Conservation (phyloP, 208 protist genomes). For the Trypanosomatidae sp. region DNA sequence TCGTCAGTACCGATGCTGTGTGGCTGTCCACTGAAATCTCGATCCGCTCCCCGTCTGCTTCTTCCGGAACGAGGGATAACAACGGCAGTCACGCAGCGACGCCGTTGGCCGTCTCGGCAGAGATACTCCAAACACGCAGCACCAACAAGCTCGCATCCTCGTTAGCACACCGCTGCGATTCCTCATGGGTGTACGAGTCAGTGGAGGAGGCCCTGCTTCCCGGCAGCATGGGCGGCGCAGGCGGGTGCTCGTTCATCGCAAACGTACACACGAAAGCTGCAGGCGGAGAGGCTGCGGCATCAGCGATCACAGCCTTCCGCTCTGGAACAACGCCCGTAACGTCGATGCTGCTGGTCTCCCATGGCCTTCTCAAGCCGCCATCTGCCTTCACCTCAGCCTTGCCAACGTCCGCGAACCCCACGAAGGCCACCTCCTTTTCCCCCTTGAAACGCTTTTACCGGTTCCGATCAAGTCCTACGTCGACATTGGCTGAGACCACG, state of each 20-base stretch:
- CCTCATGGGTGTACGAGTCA: slow-evolving; percentile 6
- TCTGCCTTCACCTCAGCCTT: slow-evolving; percentile 23
- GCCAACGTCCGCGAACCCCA: slow-evolving; percentile 3
- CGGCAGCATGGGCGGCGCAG: slow-evolving; percentile 22
- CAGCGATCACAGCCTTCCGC: not conserved
- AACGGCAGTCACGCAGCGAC: slow-evolving; percentile 5
- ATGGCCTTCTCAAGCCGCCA: slow-evolving; percentile 23
- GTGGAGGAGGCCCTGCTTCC: slow-evolving; percentile 35
- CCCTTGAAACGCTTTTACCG: slow-evolving; percentile 19
- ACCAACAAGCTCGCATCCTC: not conserved
- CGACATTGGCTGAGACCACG: not conserved
- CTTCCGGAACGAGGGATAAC: not conserved
- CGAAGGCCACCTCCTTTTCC: slow-evolving; percentile 5
- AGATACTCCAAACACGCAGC: not conserved
- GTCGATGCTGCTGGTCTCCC: slow-evolving; percentile 22
- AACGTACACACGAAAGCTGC: not conserved
- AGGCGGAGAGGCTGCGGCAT: not conserved
- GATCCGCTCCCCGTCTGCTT: not conserved
- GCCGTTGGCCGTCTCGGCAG: slow-evolving; percentile 11
- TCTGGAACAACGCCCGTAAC: not conserved
- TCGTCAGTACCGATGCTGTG: slow-evolving; percentile 9
- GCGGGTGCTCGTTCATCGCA: slow-evolving; percentile 9
- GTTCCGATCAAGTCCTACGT: slow-evolving; percentile 21
- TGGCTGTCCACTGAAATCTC: slow-evolving; percentile 15
- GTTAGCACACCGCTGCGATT: not conserved